Evolutionary conservation across 75 land plant genomes (phyloP).

Genomic region (Sequoiadendron giganteum): DNA sequence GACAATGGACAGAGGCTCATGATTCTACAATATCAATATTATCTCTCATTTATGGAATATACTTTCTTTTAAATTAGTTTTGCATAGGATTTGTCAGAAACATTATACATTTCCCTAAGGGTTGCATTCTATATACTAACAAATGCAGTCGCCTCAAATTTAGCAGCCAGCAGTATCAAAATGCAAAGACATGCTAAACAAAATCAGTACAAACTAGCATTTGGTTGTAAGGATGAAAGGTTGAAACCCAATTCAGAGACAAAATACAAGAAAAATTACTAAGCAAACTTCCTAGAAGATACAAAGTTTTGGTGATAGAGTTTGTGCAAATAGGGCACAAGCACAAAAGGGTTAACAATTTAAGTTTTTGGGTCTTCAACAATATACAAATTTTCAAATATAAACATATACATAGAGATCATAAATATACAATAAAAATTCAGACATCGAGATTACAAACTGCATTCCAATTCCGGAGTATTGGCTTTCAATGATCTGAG

Average conservation of each 20-base stretch:
- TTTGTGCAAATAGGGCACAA: not conserved
- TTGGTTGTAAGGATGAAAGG: not conserved
- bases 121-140: not conserved
- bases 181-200: not conserved
- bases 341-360: not conserved
- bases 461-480: not conserved
- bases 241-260: not conserved
- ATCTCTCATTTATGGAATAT: not conserved
- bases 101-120: not conserved
- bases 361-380: not conserved
- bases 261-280: not conserved
- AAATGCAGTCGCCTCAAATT: not conserved
- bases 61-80: not conserved
- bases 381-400: not conserved
- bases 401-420: not conserved
- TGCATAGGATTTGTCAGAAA: not conserved
- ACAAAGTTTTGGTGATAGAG: not conserved
- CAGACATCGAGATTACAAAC: not conserved
- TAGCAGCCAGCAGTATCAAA: not conserved
- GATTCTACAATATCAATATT: not conserved
- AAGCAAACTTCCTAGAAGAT: not conserved
- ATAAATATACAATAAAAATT: not conserved
- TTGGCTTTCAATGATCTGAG: not conserved
- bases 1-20: not conserved
- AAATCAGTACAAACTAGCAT: not conserved